A percentile compares a stretch with the other conserved stretches of the same genome.
phyloP scores from a whole-genome alignment of 1,139 yeast species.

The Saccharomycopsis hybrid region DNA sequence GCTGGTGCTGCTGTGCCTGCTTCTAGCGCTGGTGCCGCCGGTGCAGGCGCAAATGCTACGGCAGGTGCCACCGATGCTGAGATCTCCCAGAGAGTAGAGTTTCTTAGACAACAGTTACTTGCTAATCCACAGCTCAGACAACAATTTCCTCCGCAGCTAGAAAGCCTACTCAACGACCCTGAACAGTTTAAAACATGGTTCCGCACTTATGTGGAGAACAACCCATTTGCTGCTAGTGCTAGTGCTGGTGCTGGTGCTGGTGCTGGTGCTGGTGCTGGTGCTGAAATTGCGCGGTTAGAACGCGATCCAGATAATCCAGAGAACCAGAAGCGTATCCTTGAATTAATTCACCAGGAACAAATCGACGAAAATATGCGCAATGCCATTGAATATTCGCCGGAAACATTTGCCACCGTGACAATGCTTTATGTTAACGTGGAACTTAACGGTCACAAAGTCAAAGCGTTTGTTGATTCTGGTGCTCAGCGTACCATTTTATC shows the following conservation, averaged over 20 bases:
- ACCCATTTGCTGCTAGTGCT: conserved; percentile 23
- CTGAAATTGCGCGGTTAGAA: conserved; percentile 37
- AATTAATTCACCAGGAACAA: conserved; percentile 63
- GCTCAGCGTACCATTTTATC: conserved; percentile 87
- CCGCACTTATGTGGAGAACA: conserved; percentile 29
- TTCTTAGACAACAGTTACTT: conserved; percentile 42
- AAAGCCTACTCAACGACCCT: conserved; percentile 44
- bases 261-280: conserved; percentile 29
- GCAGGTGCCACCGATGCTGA: conserved; percentile 27
- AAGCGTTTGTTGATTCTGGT: conserved; percentile 95
- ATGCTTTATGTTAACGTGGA: conserved; percentile 78
- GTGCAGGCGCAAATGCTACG: conserved; percentile 14
- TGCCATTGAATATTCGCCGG: conserved; percentile 88
- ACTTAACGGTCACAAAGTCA: conserved; percentile 73
- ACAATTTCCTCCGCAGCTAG: conserved; percentile 40
- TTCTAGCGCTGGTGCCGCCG: conserved; percentile 5
- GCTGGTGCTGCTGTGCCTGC: neutral
- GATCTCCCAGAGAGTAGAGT: conserved; percentile 36
- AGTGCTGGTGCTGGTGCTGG: conserved; percentile 28
- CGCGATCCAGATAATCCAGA: conserved; percentile 71
- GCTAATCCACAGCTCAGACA: conserved; percentile 35
- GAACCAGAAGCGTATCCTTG: conserved; percentile 60
- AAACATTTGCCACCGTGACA: conserved; percentile 71
- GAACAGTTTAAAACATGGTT: conserved; percentile 44
- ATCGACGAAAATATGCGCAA: conserved; percentile 71